These are phyloP conservation scores for Kodamaea fungicola DNA, from an alignment of 1,139 yeast species.

Conservation along the genomic window DNA sequence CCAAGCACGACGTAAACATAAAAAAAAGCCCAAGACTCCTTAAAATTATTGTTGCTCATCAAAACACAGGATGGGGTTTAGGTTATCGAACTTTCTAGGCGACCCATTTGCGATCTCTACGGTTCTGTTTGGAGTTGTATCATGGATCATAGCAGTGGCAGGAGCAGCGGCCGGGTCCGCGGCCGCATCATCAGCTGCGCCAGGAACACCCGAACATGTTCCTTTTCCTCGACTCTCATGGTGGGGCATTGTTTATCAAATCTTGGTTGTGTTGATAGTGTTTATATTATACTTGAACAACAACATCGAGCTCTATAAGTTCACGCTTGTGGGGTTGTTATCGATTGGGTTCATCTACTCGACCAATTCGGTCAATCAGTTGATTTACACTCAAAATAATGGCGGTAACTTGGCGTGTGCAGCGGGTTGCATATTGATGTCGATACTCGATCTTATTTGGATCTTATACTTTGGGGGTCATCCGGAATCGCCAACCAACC, in stretches of 20 bases:
- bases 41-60: not conserved
- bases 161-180: constrained; percentile 62
- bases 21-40: too few relatives aligned
- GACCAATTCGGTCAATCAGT: constrained; percentile 75
- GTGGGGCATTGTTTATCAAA: constrained; percentile 95
- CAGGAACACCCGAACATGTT: constrained; percentile 28
- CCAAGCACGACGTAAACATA: too few relatives aligned
- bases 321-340: constrained; percentile 54
- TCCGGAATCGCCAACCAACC: constrained; percentile 74
- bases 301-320: constrained; percentile 67
- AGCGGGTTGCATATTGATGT: constrained; percentile 83
- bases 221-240: constrained; percentile 80
- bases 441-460: constrained; percentile 81
- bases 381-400: constrained; percentile 65
- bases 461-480: constrained; percentile 82
- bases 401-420: constrained; percentile 79
- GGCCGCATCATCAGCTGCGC: too few relatives aligned
- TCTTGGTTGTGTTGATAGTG: constrained; percentile 55
- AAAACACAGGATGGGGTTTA: constrained; percentile 30
- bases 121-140: constrained; percentile 54
- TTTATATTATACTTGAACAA: constrained; percentile 63
- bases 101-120: constrained; percentile 75
- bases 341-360: constrained; percentile 75
- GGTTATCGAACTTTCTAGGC: constrained; percentile 51
- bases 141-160: constrained; percentile 85